Conservation (phyloP, 108 stramenopile species). For the Cyclostephanos invisitatus region DNA sequence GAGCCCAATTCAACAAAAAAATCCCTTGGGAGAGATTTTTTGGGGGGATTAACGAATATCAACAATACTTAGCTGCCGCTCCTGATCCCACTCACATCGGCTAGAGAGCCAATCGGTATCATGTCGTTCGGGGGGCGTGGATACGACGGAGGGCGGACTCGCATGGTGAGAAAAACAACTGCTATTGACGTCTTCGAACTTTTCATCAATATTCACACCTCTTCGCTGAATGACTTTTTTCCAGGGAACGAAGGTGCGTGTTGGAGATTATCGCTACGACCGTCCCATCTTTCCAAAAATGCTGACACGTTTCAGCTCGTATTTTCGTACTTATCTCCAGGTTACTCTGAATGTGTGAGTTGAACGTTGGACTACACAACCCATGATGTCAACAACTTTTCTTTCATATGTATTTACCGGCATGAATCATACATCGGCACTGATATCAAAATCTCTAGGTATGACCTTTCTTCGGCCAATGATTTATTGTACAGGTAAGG, state of each 20-base stretch:
- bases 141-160: conserved; percentile 74
- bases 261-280: neutral
- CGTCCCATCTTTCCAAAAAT: neutral
- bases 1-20: no score
- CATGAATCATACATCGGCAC: neutral
- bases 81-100: no score
- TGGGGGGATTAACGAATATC: no score
- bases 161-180: conserved; percentile 45
- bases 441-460: conserved; percentile 22
- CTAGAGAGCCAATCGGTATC: neutral
- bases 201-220: neutral
- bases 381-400: neutral
- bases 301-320: neutral
- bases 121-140: conserved; percentile 74
- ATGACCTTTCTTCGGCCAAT: conserved; percentile 87
- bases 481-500: conserved; percentile 48
- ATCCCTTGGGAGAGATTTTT: no score
- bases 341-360: conserved; percentile 59
- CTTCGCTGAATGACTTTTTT: neutral
- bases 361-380: neutral
- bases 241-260: conserved; percentile 64
- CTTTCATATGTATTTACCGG: neutral
- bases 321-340: neutral
- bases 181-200: neutral
- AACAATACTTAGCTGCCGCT: no score